phyloP scores from a whole-genome alignment of 345 rosid species.

The Citropsis articulata region DNA sequence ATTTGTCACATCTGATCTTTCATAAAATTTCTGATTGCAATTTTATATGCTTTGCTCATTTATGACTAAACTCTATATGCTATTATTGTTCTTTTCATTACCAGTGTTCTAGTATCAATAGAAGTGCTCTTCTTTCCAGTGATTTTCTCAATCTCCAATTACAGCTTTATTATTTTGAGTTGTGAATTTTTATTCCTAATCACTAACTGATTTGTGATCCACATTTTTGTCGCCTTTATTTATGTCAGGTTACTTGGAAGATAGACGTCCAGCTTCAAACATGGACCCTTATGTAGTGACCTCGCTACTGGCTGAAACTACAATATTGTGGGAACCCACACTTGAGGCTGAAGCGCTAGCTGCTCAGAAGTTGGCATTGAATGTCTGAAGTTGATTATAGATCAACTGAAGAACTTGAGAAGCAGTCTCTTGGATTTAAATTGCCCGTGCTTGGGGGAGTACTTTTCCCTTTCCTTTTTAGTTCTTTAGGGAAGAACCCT shows the following conservation, averaged over 20 bases:
- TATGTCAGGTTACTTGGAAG: conserved; percentile 78
- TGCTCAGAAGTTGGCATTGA: conserved; percentile 72
- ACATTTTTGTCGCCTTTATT: conserved; percentile 1
- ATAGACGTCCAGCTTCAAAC: conserved; percentile 90
- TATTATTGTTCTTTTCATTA: background rate
- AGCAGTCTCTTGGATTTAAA: conserved; percentile 15
- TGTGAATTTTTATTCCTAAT: background rate
- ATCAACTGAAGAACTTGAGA: background rate
- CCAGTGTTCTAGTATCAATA: background rate
- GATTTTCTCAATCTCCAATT: background rate
- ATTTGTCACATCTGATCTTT: background rate
- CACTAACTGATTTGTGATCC: conserved; percentile 10
- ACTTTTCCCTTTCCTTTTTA: background rate
- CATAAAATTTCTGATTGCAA: background rate
- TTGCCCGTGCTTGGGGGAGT: conserved; percentile 1
- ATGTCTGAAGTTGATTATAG: conserved; percentile 42
- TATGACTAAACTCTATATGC: background rate
- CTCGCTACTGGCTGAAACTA: conserved; percentile 64
- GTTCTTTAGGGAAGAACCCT: conserved; percentile 19
- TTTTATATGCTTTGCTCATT: background rate
- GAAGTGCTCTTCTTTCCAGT: background rate
- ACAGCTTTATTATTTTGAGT: background rate
- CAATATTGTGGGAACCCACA: conserved; percentile 77
- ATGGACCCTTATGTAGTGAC: conserved; percentile 91
- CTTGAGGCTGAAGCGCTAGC: conserved; percentile 86